Evolutionary conservation across 257 asterid species (phyloP).

Genomic region (Galeopsis tetrahit): DNA sequence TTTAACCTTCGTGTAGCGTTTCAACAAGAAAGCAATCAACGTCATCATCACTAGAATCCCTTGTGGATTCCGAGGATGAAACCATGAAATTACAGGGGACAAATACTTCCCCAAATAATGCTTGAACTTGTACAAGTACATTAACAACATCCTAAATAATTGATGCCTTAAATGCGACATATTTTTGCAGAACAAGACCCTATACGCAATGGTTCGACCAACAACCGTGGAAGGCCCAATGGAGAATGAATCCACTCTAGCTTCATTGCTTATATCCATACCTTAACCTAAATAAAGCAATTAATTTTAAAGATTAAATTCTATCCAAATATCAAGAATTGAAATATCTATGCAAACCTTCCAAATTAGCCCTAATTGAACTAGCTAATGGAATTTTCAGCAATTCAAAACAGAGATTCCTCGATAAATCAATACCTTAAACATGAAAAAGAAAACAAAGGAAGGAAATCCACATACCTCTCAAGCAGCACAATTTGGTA

Average conservation of each 20-base stretch:
- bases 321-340: not conserved
- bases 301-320: slow-evolving; percentile 11
- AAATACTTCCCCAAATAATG: slow-evolving; percentile 44
- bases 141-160: slow-evolving; percentile 42
- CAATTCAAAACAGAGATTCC: slow-evolving; percentile 22
- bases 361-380: slow-evolving; percentile 17
- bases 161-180: slow-evolving; percentile 69
- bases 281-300: slow-evolving; percentile 22
- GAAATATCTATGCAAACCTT: slow-evolving; percentile 15
- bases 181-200: slow-evolving; percentile 88
- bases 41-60: slow-evolving; percentile 82
- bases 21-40: slow-evolving; percentile 71
- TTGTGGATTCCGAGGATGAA: slow-evolving; percentile 94
- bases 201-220: slow-evolving; percentile 84
- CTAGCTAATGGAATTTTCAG: slow-evolving; percentile 13
- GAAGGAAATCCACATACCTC: slow-evolving; percentile 31
- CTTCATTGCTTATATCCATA: slow-evolving; percentile 95
- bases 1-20: slow-evolving; percentile 79
- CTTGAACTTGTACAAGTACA: slow-evolving; percentile 49
- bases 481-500: not conserved
- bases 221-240: slow-evolving; percentile 83
- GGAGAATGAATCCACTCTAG: slow-evolving; percentile 78
- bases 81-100: slow-evolving; percentile 70
- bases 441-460: slow-evolving; percentile 5
- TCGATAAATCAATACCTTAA: slow-evolving; percentile 13